Percentiles rank a stretch among this genome's conserved stretches.
Evolutionary conservation across 495 filamentous ascomycete species (phyloP).

Genomic region (Annulohypoxylon moriforme): DNA sequence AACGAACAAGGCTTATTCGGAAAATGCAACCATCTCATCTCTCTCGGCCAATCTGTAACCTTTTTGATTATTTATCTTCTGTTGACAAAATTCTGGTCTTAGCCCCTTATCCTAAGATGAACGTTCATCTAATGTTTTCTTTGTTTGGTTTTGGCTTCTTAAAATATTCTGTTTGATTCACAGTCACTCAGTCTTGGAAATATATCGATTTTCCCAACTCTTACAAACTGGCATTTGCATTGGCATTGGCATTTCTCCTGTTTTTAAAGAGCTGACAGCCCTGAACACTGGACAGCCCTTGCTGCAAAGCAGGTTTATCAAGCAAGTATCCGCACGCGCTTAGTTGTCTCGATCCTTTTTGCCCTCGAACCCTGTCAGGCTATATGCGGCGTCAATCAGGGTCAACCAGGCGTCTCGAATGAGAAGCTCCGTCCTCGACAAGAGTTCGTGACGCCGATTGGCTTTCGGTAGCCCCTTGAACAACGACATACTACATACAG

Average conservation of each 20-base stretch:
- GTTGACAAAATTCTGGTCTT: constrained; percentile 17
- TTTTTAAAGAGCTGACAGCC: neutral
- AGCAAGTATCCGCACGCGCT: constrained; percentile 39
- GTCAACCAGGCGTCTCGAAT: constrained; percentile 61
- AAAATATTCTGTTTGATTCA: neutral
- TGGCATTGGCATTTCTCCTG: neutral
- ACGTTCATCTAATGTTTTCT: constrained; percentile 7
- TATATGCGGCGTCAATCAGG: constrained; percentile 64
- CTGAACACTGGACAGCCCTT: constrained; percentile 5
- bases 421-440: constrained; percentile 53
- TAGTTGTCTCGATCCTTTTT: constrained; percentile 39
- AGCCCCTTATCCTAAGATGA: constrained; percentile 20
- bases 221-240: neutral
- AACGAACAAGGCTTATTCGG: constrained; percentile 29
- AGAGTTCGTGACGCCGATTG: constrained; percentile 44
- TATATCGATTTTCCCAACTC: neutral
- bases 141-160: constrained; percentile 1
- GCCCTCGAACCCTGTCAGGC: constrained; percentile 40
- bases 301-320: constrained; percentile 13
- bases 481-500: constrained; percentile 31
- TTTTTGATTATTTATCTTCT: constrained; percentile 21
- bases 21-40: constrained; percentile 44
- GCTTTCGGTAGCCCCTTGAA: constrained; percentile 33
- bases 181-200: neutral
- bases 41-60: constrained; percentile 14